Base-by-base conservation (phyloP, 2,329 filamentous ascomycete genomes). In the Neofusicoccum umdonicola region DNA sequence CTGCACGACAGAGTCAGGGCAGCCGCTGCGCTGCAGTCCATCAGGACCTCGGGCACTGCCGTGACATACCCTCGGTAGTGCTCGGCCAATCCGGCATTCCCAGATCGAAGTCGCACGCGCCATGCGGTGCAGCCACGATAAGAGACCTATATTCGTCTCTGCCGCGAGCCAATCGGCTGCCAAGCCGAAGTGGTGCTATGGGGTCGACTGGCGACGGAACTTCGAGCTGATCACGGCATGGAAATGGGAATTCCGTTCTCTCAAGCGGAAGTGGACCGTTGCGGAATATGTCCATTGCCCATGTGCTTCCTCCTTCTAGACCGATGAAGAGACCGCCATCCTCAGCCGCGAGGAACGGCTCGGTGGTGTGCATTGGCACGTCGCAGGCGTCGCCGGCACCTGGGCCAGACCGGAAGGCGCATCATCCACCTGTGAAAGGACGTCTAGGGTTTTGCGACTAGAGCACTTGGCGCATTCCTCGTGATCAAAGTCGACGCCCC, bases 41-140 rank as follows among this genome's bases (percentile, higher is more conserved):
- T 41, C 22, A 47, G n/a, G 31, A 60, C 56, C 42, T 60, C 56
- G 56, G 56, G 42, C 17, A 47, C 39, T 47, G 54, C 27, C 54
- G 39, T 19, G n/a, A 12, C 42, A 60, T 60, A 60, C 42, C 56
- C 56, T 60, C 41, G 56, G 56, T 17, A 35, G n/a, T 37, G 5
- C 13, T 47, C 27, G 39, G 41, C 41, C 12, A 17, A 19, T 37
- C 31, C n/a, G 37, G 2, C 34, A 19, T 19, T 52, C 11, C 50
- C 15, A 22, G 1, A 35, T 31, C 19, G 13, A 13, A 19, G n/a
- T 11, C 37, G 3, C 11, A 19, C 3, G 50, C 15, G 50, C 7
- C 15, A 19, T 37, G 3, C 8, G 15, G 15, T 11, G 12, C 31
- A 11, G 15, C n/a, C 50, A 4, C 12, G 11, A 51, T 51, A 51